Evolutionary conservation across 768 basidiomycete species (phyloP).

Genomic region (Dacryopinax spathularia): DNA sequence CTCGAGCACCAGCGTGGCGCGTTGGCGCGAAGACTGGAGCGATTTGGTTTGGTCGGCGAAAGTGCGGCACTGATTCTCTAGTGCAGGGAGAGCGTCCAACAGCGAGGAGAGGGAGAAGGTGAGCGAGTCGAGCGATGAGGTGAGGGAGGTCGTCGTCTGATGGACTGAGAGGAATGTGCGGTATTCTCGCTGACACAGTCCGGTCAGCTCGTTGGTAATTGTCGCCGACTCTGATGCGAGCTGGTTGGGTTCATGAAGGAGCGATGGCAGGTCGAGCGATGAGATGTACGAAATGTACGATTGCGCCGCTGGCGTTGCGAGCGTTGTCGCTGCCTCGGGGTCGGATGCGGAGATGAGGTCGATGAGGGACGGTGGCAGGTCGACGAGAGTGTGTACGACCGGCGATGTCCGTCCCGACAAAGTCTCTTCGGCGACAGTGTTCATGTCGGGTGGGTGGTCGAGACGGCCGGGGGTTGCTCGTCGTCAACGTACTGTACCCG

Average conservation of each 20-base stretch:
- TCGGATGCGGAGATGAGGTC: background rate
- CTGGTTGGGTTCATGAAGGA: slow-evolving; percentile 57
- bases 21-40: slow-evolving; percentile 58
- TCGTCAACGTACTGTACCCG: too few species aligned
- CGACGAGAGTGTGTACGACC: background rate
- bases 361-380: background rate
- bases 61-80: slow-evolving; percentile 55
- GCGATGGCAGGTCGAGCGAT: slow-evolving; percentile 46
- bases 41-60: slow-evolving; percentile 59
- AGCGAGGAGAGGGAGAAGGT: slow-evolving; percentile 59
- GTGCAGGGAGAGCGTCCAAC: slow-evolving; percentile 48
- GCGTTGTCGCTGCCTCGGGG: background rate
- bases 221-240: slow-evolving; percentile 77
- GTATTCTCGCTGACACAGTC: slow-evolving; percentile 81
- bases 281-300: slow-evolving; percentile 53
- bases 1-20: slow-evolving; percentile 75
- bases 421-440: background rate
- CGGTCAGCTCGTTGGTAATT: slow-evolving; percentile 76
- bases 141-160: slow-evolving; percentile 57
- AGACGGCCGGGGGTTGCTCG: too few species aligned
- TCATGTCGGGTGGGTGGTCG: background rate
- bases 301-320: slow-evolving; percentile 12
- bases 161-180: slow-evolving; percentile 85
- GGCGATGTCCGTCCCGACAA: background rate
- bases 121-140: slow-evolving; percentile 57